A percentile compares a stretch with the other conserved stretches of the same genome.
Conservation (phyloP, 2,329 filamentous ascomycete species). For the Ophiostoma sp. region DNA sequence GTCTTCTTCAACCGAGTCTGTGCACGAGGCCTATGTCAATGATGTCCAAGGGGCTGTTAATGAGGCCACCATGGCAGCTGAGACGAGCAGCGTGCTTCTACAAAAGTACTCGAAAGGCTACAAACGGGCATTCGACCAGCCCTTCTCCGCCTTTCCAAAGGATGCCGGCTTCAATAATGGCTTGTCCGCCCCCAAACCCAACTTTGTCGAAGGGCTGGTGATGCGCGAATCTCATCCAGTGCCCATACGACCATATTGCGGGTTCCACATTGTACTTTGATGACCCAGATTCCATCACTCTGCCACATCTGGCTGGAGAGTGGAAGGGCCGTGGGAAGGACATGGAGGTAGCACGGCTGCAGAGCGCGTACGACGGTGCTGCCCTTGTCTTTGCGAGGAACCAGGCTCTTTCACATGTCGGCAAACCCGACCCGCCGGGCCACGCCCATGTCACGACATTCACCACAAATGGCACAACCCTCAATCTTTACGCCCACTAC, state of each 20-base stretch:
- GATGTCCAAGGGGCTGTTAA: slow-evolving; percentile 20
- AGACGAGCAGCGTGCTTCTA: slow-evolving; percentile 24
- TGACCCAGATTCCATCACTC: slow-evolving; percentile 24
- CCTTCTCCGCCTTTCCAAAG: slow-evolving; percentile 29
- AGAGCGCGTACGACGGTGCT: slow-evolving; percentile 15
- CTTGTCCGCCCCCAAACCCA: slow-evolving; percentile 31
- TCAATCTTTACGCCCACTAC: slow-evolving; percentile 31
- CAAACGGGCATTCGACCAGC: slow-evolving; percentile 19
- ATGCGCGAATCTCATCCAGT: slow-evolving; percentile 23
- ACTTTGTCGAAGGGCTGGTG: slow-evolving; percentile 30
- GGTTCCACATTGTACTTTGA: slow-evolving; percentile 27
- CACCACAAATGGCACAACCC: slow-evolving; percentile 28
- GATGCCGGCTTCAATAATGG: slow-evolving; percentile 30
- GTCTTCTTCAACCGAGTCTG: slow-evolving; percentile 23
- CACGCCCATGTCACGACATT: slow-evolving; percentile 30
- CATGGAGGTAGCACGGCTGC: slow-evolving; percentile 22
- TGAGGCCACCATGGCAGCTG: slow-evolving; percentile 25
- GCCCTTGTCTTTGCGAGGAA: slow-evolving; percentile 30
- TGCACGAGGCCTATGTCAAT: slow-evolving; percentile 22
- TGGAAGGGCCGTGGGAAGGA: slow-evolving; percentile 25
- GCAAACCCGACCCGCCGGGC: slow-evolving; percentile 24
- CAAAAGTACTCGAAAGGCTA: slow-evolving; percentile 25
- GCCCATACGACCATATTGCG: slow-evolving; percentile 21
- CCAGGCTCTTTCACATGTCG: slow-evolving; percentile 28
- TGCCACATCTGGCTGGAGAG: slow-evolving; percentile 32